Percentiles rank a stretch among this genome's conserved stretches.
phyloP scores from a whole-genome alignment of 202 grass and related monocot species.

The Cymbopogon flexuosus region DNA sequence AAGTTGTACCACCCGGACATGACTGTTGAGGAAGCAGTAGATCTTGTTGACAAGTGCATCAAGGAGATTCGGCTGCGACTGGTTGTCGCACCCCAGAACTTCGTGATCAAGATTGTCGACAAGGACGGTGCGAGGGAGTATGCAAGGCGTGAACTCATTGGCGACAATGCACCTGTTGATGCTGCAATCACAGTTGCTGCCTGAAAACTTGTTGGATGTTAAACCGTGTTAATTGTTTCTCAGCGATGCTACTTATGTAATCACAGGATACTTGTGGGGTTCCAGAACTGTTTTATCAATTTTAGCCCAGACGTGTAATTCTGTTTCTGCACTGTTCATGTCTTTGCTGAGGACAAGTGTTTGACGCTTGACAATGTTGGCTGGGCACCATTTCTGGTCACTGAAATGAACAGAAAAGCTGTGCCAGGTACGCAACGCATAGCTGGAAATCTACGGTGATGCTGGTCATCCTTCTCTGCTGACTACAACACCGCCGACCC shows the following conservation, averaged over 20 bases:
- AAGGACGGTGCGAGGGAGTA: conserved; percentile 63
- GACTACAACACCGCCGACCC: too few relatives aligned
- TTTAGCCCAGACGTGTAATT: conserved; percentile 15
- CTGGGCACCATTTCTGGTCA: not conserved
- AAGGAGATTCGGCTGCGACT: conserved; percentile 72
- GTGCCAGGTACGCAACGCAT: not conserved
- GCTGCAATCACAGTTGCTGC: not conserved
- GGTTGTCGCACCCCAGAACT: conserved; percentile 78
- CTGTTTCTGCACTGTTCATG: conserved; percentile 1
- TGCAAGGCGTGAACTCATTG: conserved; percentile 48
- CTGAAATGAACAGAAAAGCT: not conserved
- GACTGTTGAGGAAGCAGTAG: conserved; percentile 68
- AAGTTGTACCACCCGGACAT: conserved; percentile 67
- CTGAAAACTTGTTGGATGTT: not conserved
- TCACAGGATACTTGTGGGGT: conserved; percentile 14
- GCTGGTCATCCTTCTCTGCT: not conserved
- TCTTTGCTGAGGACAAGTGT: not conserved
- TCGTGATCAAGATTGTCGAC: conserved; percentile 82
- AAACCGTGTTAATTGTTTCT: conserved; percentile 18
- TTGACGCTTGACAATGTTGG: not conserved
- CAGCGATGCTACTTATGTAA: conserved; percentile 24
- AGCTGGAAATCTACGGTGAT: not conserved
- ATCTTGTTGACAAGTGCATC: conserved; percentile 86
- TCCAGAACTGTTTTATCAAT: conserved; percentile 26
- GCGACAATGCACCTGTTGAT: conserved; percentile 17